Evolutionary conservation across 176 grass and related monocot species (phyloP).

Genomic region (Aegilops speltoides): DNA sequence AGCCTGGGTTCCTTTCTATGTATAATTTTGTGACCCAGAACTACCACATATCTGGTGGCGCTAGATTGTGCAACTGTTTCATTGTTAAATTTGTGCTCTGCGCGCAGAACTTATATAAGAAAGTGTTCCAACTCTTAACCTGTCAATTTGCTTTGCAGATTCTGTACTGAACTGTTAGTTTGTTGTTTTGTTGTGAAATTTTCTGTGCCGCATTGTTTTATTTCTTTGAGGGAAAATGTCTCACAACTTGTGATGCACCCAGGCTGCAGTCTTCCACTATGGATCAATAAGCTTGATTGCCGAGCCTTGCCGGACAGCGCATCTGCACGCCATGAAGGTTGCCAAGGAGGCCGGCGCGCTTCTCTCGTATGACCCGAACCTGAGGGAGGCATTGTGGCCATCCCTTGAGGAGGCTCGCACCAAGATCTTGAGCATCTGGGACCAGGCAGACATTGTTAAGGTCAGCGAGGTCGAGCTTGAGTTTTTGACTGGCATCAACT

Average conservation of each 20-base stretch:
- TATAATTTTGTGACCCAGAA: background rate
- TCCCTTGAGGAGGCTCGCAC: conserved; percentile 73
- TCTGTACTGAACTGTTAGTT: too few relatives aligned
- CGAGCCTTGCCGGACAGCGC: conserved; percentile 85
- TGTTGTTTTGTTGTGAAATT: background rate
- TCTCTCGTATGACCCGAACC: conserved; percentile 88
- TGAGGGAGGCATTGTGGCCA: conserved; percentile 85
- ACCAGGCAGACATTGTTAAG: conserved; percentile 94
- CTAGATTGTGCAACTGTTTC: background rate
- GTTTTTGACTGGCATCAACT: conserved; percentile 80
- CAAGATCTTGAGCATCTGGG: conserved; percentile 93
- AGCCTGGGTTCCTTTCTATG: background rate
- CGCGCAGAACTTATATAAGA: background rate
- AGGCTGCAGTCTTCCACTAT: conserved; percentile 90
- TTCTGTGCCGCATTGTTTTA: background rate
- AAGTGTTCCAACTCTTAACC: background rate
- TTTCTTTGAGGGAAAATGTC: background rate
- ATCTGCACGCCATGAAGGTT: conserved; percentile 69
- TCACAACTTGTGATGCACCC: background rate
- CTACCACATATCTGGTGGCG: background rate
- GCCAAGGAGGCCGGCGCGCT: conserved; percentile 83
- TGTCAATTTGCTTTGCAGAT: background rate
- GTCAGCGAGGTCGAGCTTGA: conserved; percentile 89
- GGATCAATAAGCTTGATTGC: conserved; percentile 96
- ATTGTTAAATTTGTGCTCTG: background rate